phyloP scores from a whole-genome alignment of 2,329 filamentous ascomycete species.

The Sarocladiaceae sp. region DNA sequence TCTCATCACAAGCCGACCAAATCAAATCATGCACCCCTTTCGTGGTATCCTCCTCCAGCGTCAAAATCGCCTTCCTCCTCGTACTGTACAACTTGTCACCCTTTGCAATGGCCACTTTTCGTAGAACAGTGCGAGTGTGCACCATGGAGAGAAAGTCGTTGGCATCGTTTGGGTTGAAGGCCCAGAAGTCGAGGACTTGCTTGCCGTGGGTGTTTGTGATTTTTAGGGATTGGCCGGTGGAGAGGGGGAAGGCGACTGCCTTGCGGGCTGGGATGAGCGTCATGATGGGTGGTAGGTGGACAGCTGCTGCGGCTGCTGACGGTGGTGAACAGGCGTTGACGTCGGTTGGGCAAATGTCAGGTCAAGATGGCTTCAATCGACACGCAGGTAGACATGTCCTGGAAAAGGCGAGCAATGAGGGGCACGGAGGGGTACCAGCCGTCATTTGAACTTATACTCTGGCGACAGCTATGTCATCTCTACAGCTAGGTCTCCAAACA shows the following conservation, averaged over 20 bases:
- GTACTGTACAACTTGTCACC: constrained; percentile 32
- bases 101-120: constrained; percentile 21
- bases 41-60: constrained; percentile 30
- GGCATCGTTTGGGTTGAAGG: constrained; percentile 31
- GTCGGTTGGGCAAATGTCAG: no score
- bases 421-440: no score
- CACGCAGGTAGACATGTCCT: no score
- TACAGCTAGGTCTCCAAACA: no score
- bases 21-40: constrained; percentile 34
- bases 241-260: constrained; percentile 32
- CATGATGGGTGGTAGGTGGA: constrained; percentile 6
- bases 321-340: no score
- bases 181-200: constrained; percentile 47
- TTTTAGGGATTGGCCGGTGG: constrained; percentile 33
- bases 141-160: constrained; percentile 32
- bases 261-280: constrained; percentile 36
- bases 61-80: constrained; percentile 29
- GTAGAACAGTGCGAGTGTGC: constrained; percentile 29
- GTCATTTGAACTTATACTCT: no score
- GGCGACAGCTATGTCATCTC: no score
- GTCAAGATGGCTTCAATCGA: no score
- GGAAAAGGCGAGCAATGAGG: no score
- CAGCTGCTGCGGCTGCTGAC: background rate
- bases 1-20: constrained; percentile 34
- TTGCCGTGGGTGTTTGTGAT: constrained; percentile 43